Conservation (phyloP, 2,329 filamentous ascomycete genomes). For the Colletotrichum sidae region DNA sequence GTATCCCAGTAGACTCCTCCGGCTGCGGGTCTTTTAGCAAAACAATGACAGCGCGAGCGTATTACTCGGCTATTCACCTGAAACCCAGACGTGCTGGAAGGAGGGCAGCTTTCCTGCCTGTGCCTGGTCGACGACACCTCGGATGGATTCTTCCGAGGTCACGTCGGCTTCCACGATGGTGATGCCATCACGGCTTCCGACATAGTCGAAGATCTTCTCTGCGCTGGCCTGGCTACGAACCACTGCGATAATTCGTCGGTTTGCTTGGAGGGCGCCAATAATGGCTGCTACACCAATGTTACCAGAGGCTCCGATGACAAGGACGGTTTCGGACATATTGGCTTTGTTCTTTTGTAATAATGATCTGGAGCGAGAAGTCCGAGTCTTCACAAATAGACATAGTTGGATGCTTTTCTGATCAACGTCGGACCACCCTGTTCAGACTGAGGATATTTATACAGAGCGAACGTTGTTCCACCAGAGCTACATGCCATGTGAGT, state of each 20-base stretch:
- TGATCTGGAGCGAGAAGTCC: too few species aligned
- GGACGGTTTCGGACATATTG: constrained; percentile 44
- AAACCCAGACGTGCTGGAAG: constrained; percentile 52
- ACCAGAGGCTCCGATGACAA: constrained; percentile 54
- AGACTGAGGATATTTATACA: too few species aligned
- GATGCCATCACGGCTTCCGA: constrained; percentile 45
- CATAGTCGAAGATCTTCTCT: constrained; percentile 47
- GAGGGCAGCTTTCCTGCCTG: constrained; percentile 46
- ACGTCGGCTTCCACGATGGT: constrained; percentile 49
- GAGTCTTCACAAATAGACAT: too few species aligned
- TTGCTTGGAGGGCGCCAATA: constrained; percentile 44
- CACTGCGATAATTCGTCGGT: constrained; percentile 49
- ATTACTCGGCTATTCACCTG: constrained; percentile 40
- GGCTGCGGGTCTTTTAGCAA: constrained; percentile 31
- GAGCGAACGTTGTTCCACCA: too few species aligned
- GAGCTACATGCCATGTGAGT: too few species aligned
- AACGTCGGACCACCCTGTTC: too few species aligned
- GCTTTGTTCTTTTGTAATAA: neutral
- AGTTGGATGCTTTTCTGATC: too few species aligned
- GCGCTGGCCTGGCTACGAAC: constrained; percentile 50
- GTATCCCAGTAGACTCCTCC: constrained; percentile 42
- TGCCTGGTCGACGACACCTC: constrained; percentile 48
- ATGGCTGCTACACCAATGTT: constrained; percentile 51
- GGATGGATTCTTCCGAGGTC: constrained; percentile 45
- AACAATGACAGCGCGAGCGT: too few species aligned